phyloP scores from a whole-genome alignment of 768 basidiomycete species.

The Mrakia gelida region DNA sequence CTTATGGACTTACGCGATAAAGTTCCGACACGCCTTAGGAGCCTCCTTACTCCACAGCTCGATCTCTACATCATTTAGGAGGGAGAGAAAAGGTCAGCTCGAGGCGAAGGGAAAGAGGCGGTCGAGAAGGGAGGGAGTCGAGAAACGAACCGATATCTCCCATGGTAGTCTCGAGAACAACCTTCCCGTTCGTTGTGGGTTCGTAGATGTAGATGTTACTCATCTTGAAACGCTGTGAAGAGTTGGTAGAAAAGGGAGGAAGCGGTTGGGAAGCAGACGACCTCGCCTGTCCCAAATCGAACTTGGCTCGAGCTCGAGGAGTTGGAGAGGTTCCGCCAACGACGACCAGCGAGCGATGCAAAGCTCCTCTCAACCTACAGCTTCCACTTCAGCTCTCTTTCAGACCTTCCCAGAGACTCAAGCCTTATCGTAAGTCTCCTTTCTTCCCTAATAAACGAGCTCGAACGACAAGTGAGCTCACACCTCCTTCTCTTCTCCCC shows the following conservation, averaged over 20 bases:
- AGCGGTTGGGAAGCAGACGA: not conserved
- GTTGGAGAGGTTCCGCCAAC: not conserved
- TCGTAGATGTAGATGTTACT: constrained; percentile 29
- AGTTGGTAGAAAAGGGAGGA: not conserved
- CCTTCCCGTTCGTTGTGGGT: constrained; percentile 30
- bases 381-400: not conserved
- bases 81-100: not conserved
- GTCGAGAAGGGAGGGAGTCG: no score
- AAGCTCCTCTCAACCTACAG: not conserved
- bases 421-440: constrained; percentile 14
- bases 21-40: constrained; percentile 76
- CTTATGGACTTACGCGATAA: constrained; percentile 23
- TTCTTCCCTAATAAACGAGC: no score
- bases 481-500: not conserved
- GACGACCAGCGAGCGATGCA: not conserved
- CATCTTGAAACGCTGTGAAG: not conserved
- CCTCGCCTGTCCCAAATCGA: no score
- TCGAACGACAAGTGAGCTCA: not conserved
- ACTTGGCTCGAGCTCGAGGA: not conserved
- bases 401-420: constrained; percentile 23
- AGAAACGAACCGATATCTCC: constrained; percentile 58
- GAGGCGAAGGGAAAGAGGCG: not conserved
- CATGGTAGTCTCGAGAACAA: constrained; percentile 80
- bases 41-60: constrained; percentile 97
- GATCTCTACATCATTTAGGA: constrained; percentile 49